A percentile compares a stretch with the other conserved stretches of the same genome.
Evolutionary conservation across 768 basidiomycete genomes (phyloP).

Genomic region (Rhodotorula kratochvilovae): DNA sequence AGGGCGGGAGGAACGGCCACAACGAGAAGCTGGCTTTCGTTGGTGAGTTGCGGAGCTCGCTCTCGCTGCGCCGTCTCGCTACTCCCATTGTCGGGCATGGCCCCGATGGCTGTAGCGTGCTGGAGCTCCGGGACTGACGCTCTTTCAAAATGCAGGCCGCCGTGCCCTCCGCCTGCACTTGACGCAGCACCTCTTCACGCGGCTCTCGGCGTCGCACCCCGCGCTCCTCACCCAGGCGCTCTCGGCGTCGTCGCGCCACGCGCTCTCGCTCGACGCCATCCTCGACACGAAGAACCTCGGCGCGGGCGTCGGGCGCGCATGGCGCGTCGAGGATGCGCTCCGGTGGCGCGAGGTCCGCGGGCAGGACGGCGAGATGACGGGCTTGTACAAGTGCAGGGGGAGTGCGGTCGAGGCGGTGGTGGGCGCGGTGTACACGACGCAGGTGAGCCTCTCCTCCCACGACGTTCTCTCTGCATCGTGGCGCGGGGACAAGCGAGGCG

Average conservation of each 20-base stretch:
- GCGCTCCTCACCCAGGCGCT: slow-evolving; percentile 14
- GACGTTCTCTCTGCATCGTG: not conserved
- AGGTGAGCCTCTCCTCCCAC: slow-evolving; percentile 10
- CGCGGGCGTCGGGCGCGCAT: slow-evolving; percentile 22
- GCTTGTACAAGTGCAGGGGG: slow-evolving; percentile 35
- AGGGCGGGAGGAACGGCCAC: slow-evolving; percentile 16
- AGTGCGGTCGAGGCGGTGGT: slow-evolving; percentile 24
- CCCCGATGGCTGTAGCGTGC: no score
- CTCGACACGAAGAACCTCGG: slow-evolving; percentile 33
- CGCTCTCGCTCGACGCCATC: slow-evolving; percentile 12
- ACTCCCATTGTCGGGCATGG: no score
- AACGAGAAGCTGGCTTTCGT: slow-evolving; percentile 38
- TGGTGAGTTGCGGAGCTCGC: slow-evolving; percentile 1
- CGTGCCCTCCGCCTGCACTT: slow-evolving; percentile 31
- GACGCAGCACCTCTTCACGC: slow-evolving; percentile 18
- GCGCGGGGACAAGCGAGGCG: no score
- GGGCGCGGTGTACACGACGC: slow-evolving; percentile 26
- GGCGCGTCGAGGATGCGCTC: slow-evolving; percentile 25
- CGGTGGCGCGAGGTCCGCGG: slow-evolving; percentile 29
- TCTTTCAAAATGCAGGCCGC: slow-evolving; percentile 10
- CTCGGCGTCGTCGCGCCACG: not conserved
- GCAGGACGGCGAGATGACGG: slow-evolving; percentile 22
- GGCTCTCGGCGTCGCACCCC: slow-evolving; percentile 16
- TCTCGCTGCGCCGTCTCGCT: not conserved
- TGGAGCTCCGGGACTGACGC: no score